phyloP scores from a whole-genome alignment of 2,329 filamentous ascomycete genomes.

The Coniochaeta sp. region DNA sequence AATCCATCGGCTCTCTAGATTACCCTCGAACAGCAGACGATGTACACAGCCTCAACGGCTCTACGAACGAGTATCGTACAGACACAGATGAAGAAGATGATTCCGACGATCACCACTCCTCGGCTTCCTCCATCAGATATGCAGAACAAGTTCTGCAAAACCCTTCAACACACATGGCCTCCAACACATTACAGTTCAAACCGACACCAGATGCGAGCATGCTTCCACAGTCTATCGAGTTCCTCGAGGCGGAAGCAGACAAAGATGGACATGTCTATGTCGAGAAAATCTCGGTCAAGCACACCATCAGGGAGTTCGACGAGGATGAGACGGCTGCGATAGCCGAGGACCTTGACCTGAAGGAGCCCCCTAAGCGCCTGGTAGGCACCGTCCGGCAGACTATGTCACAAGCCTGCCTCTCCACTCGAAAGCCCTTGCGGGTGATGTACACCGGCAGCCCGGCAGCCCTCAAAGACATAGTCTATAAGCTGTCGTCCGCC shows the following conservation, averaged over 20 bases:
- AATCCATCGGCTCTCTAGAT: conserved; percentile 43
- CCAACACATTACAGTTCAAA: conserved; percentile 13
- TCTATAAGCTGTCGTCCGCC: conserved; percentile 40
- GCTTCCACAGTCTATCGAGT: conserved; percentile 30
- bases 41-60: conserved; percentile 41
- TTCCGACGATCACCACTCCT: conserved; percentile 14
- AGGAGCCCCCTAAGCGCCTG: conserved; percentile 25
- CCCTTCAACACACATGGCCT: conserved; percentile 25
- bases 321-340: conserved; percentile 30
- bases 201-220: conserved; percentile 7
- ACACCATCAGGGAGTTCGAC: conserved; percentile 34
- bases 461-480: conserved; percentile 29
- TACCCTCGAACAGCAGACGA: conserved; percentile 42
- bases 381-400: conserved; percentile 37
- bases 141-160: conserved; percentile 38
- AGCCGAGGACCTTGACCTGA: conserved; percentile 21
- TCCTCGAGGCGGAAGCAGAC: conserved; percentile 29
- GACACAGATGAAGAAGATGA: conserved; percentile 32
- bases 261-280: conserved; percentile 10
- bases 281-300: conserved; percentile 36
- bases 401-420: conserved; percentile 37
- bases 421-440: conserved; percentile 35
- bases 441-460: conserved; percentile 41
- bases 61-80: conserved; percentile 29
- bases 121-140: conserved; percentile 36